These are phyloP conservation scores for Bipolaris zeicola DNA, from an alignment of 2,329 filamentous ascomycete species.

Conservation along the genomic window DNA sequence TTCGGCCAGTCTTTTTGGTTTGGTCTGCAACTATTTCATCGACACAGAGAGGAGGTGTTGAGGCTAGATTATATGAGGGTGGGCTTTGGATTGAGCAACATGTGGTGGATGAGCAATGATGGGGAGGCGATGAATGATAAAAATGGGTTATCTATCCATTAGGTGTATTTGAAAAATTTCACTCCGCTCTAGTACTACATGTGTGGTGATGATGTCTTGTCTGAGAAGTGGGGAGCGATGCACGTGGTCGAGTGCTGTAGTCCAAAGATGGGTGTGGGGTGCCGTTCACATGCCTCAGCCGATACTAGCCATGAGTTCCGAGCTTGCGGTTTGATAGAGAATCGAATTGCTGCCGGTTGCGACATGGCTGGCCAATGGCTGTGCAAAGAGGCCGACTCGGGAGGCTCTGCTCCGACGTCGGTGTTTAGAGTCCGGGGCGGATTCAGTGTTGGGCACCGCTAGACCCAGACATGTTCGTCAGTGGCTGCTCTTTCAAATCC, in stretches of 20 bases:
- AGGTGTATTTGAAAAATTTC: not conserved
- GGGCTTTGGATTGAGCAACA: not conserved
- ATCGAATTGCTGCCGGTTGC: not conserved
- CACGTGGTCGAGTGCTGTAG: too few species aligned
- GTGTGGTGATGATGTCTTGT: not conserved
- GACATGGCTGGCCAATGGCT: constrained; percentile 10
- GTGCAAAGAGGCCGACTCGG: constrained; percentile 11
- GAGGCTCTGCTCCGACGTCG: constrained; percentile 23
- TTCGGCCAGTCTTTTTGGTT: not conserved
- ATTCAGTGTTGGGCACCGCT: constrained; percentile 11
- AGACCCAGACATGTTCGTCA: constrained; percentile 12
- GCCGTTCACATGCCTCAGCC: constrained; percentile 4
- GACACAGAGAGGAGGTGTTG: not conserved
- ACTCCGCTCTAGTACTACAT: not conserved
- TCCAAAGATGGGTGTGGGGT: too few species aligned
- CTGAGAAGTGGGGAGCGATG: not conserved
- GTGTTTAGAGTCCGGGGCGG: constrained; percentile 15
- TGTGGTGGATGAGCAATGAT: constrained; percentile 2
- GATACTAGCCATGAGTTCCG: constrained; percentile 7
- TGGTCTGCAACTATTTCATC: not conserved
- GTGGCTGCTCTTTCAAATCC: constrained; percentile 11
- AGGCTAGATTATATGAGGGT: not conserved
- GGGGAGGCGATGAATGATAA: not conserved
- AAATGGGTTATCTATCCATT: not conserved
- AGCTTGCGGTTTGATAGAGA: not conserved